Evolutionary conservation across 805 yeast species (phyloP), one percentile per base, ranked within the genome.

Genomic region (Danielia reshetovae): DNA sequence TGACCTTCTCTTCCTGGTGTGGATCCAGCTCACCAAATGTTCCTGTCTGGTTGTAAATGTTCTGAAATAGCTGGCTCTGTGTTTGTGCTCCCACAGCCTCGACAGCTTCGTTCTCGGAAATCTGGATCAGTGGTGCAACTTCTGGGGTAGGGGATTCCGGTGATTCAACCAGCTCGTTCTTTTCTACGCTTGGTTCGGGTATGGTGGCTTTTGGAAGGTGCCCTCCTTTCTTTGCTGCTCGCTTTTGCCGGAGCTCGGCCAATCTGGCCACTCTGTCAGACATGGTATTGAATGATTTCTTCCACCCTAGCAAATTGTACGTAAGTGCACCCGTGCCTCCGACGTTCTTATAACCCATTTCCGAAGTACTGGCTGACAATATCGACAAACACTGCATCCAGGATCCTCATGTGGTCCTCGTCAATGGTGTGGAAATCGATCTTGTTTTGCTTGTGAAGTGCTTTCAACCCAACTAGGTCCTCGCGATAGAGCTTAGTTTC

Each of bases 331-430:
- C 42, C 42, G 42, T 38, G 30, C 42, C 24, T 30, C 35, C 23
- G n/a, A n/a, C n/a, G n/a, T n/a, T n/a, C n/a, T n/a, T 29, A 29
- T 10, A 21, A 14, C 9, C 25, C 25, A 14, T 29, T 19, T 22
- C 70, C 76, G 15, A 79, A 52, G 48, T 74, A 79, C 35, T 54
- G 53, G 11, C 42, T 39, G 3, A 74, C 72, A 4, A 80, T 55
- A 2, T 59, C 52, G 11, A 49, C 48, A 32, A 83, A 55, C 38
- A 75, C 71, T 2, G 61, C 65, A 5, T 78, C 78, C 5, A 74
- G 58, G n/a, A 85, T 70, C 18, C 60, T 59, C 87, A 85, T 81
- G 53, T 85, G 95, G 3, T 53, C 62, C 14, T 73, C 85, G 35
- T 77, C 74, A 13, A 83, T 63, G 7, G 57, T 50, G 27, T 69